These are phyloP conservation scores for Aurinia saxatilis DNA, from an alignment of 345 rosid genomes.

Conservation along the genomic window DNA sequence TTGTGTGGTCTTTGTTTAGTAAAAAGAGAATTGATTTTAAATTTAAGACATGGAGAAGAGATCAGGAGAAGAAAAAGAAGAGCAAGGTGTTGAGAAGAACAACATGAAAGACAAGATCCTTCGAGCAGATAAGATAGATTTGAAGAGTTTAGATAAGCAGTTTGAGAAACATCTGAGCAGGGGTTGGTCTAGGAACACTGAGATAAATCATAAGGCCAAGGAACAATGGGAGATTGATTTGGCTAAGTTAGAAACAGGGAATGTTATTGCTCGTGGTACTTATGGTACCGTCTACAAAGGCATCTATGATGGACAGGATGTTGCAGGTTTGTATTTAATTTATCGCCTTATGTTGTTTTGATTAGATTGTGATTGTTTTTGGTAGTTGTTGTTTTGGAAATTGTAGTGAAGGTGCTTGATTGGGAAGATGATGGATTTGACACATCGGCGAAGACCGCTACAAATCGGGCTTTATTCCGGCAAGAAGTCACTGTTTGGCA, in stretches of 20 bases:
- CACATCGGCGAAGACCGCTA: slow-evolving; percentile 52
- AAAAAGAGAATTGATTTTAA: not conserved
- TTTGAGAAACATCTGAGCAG: slow-evolving; percentile 84
- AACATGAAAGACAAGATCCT: slow-evolving; percentile 54
- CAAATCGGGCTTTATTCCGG: slow-evolving; percentile 63
- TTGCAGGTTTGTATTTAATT: slow-evolving; percentile 54
- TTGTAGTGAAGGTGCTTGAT: slow-evolving; percentile 74
- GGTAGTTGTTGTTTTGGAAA: slow-evolving; percentile 6
- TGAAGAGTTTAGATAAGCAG: slow-evolving; percentile 81
- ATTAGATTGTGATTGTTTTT: not conserved
- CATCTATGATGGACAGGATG: slow-evolving; percentile 63
- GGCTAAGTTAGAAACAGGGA: slow-evolving; percentile 52
- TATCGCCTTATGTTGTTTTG: not conserved
- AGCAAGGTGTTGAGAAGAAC: slow-evolving; percentile 16
- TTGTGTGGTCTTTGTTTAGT: slow-evolving; percentile 34
- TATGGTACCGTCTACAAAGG: slow-evolving; percentile 80
- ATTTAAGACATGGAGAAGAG: slow-evolving; percentile 19
- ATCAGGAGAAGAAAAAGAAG: slow-evolving; percentile 25
- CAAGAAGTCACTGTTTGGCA: slow-evolving; percentile 99
- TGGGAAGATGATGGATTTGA: slow-evolving; percentile 83
- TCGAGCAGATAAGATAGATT: slow-evolving; percentile 79
- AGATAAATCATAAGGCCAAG: slow-evolving; percentile 41
- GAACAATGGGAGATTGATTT: slow-evolving; percentile 96
- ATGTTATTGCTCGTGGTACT: slow-evolving; percentile 70
- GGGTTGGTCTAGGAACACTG: slow-evolving; percentile 72